phyloP scores from a whole-genome alignment of 163 green algal genomes.

The Trebouxiophyceae sp. region DNA sequence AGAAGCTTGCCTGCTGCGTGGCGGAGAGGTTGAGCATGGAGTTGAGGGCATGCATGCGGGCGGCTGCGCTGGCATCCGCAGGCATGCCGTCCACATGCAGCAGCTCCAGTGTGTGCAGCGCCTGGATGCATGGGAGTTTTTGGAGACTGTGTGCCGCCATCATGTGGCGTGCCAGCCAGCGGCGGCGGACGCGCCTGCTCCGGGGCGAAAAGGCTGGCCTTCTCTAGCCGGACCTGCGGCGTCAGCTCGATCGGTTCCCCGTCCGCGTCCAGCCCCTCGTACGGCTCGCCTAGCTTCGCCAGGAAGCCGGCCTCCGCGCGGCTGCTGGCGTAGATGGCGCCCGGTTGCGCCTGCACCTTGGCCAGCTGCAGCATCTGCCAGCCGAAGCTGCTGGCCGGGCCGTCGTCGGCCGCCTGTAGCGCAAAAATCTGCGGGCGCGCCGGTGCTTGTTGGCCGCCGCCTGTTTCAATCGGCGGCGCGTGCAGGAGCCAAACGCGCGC shows the following conservation, averaged over 20 bases:
- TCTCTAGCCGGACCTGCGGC: slow-evolving; percentile 31
- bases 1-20: slow-evolving; percentile 9
- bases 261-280: neutral
- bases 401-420: slow-evolving; percentile 24
- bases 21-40: slow-evolving; percentile 20
- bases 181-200: slow-evolving; percentile 3
- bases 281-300: neutral
- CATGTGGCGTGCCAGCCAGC: no score
- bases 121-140: neutral
- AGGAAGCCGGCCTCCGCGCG: slow-evolving; percentile 4
- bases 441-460: no score
- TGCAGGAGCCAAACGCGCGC: no score
- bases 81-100: slow-evolving; percentile 20
- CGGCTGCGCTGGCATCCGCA: slow-evolving; percentile 1
- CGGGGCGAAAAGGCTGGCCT: slow-evolving; percentile 27
- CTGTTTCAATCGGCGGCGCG: no score
- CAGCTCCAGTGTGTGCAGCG: slow-evolving; percentile 3
- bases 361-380: slow-evolving; percentile 51
- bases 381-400: slow-evolving; percentile 13
- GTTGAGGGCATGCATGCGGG: slow-evolving; percentile 35
- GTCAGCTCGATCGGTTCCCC: neutral
- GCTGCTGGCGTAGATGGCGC: slow-evolving; percentile 42
- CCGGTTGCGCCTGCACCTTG: slow-evolving; percentile 51
- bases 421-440: slow-evolving; percentile 13
- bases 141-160: neutral